Base-by-base conservation (phyloP, 2,329 filamentous ascomycete species). In the Elsinoe australis region DNA sequence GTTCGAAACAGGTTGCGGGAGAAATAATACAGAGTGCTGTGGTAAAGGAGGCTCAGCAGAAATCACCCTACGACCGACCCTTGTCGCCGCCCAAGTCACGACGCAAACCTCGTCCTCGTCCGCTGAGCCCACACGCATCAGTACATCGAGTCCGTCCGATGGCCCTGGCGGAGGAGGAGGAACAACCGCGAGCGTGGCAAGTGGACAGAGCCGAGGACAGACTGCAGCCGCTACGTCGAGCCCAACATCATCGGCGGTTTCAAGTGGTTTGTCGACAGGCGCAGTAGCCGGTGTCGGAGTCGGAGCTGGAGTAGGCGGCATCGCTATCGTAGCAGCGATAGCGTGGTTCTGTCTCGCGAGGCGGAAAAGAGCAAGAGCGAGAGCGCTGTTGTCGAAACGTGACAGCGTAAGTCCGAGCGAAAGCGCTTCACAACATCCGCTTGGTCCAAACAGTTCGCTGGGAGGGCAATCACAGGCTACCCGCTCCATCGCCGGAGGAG, bases 221-320 rank as follows among this genome's bases (percentile, higher is more conserved):
- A 32, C 24, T 9, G 28, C 14, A 9, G 15, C 39, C 5, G 12
- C 39, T 8, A 17, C 15, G 14, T 6, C 39, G 5, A 44, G 14
- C 22, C 9, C 26, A 15, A 32, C 26, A 21, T 3, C 39, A 2
- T n/a, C 5, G 9, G 5, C 19, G 4, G 21, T 26, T 3, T 31
- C 32, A 5, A 12, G 24, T 19, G 34, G 45, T 9, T 14, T 48
- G 21, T 36, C 31, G 12, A 38, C 32, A 7, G 45, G 45, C 8
- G 45, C 45, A n/a, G 26, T 28, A 19, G 45, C 34, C 8, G 45
- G 45, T n/a, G 33, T 48, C 17, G 45, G 45, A n/a, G 26, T 39
- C n/a, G 45, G 33, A 17, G 45, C 39, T 17, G 39, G 39, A 14
- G 39, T 24, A 28, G 39, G 21, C 14, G 26, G 39, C 14, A 24